Base-by-base conservation (phyloP, 2,329 filamentous ascomycete genomes). In the Fusarium torreyae region DNA sequence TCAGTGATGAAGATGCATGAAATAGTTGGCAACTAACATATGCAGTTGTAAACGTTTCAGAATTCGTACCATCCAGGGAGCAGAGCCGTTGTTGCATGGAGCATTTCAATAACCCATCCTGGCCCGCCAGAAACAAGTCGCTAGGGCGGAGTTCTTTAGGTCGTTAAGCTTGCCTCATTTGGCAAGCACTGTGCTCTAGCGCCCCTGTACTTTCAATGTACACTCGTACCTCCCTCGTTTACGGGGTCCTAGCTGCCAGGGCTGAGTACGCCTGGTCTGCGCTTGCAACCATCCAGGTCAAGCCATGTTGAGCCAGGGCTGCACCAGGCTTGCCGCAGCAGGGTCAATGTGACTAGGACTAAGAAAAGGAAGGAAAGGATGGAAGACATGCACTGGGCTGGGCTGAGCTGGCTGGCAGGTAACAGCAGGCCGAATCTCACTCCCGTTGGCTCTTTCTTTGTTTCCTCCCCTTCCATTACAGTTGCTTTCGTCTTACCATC, bases 181-280 rank as follows among this genome's bases (percentile, higher is more conserved):
- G 20, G 49, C 38, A 55, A 24, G 34, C 54, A 57, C 64, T 68
- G 65, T 65, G 44, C 31, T 43, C 11, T 42, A 42, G 13, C 15
- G 14, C 40, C 13, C 7, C 18, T 33, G 55, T 61, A 66, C 61
- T 22, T 18, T 26, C 17, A 10, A 26, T 39, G 66, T 70, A 69
- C 62, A 49, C 42, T 52, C 36, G 33, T 52, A 28, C 38, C 46
- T 52, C 46, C 18, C 39, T 50, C 49, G 24, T 40, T 43, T 28
- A 43, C 45, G 42, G 51, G 52, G 66, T 69, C 66, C 51, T 69
- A 57, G 57, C 49, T 56, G 51, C 28, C 43, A 38, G 48, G 67
- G 66, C 67, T 68, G 57, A 68, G 52, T 39, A 43, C 57, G 38
- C 62, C 66, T 55, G 55, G 51, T 40, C 65, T 70, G 66, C 56